Percentiles rank a stretch among this genome's conserved stretches.
Evolutionary conservation across 495 filamentous ascomycete species (phyloP).

Genomic region (Tuber umbilicatum): DNA sequence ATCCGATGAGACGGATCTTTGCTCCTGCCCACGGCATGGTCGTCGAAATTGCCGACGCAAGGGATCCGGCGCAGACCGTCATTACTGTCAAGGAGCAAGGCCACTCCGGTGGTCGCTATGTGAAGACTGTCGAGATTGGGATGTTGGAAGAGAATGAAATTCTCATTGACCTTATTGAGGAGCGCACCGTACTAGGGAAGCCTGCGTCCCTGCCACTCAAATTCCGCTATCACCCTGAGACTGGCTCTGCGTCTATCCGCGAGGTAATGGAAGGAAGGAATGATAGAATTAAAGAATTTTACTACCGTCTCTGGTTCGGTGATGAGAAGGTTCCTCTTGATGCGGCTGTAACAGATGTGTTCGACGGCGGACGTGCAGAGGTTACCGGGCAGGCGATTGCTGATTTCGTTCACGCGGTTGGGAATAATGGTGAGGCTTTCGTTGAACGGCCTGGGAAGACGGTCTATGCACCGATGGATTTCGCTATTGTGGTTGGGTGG

Average conservation of each 20-base stretch:
- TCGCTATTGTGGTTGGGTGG: conserved; percentile 97
- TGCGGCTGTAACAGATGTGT: conserved; percentile 70
- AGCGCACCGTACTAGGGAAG: conserved; percentile 72
- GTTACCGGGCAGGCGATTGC: conserved; percentile 89
- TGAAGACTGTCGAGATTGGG: conserved; percentile 79
- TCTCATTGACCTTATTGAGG: conserved; percentile 75
- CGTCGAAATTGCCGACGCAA: conserved; percentile 75
- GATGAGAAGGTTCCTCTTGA: conserved; percentile 78
- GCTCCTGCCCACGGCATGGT: conserved; percentile 76
- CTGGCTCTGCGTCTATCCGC: conserved; percentile 87
- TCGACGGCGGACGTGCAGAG: conserved; percentile 76
- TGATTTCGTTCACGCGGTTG: conserved; percentile 96
- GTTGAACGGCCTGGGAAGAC: conserved; percentile 93
- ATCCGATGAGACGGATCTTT: conserved; percentile 87
- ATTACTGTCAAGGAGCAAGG: conserved; percentile 70
- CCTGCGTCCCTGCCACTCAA: conserved; percentile 71
- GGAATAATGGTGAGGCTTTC: conserved; percentile 97
- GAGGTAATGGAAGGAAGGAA: conserved; percentile 94
- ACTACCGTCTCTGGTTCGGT: conserved; percentile 95
- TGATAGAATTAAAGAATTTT: conserved; percentile 95
- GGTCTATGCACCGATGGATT: conserved; percentile 96
- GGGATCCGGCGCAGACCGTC: conserved; percentile 68
- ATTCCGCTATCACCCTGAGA: conserved; percentile 88
- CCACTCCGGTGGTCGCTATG: conserved; percentile 58
- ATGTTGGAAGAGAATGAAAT: conserved; percentile 71